Evolutionary conservation across 495 filamentous ascomycete species (phyloP), one percentile per base, ranked within the genome.

Genomic region (Tuber microsphaerosporum): DNA sequence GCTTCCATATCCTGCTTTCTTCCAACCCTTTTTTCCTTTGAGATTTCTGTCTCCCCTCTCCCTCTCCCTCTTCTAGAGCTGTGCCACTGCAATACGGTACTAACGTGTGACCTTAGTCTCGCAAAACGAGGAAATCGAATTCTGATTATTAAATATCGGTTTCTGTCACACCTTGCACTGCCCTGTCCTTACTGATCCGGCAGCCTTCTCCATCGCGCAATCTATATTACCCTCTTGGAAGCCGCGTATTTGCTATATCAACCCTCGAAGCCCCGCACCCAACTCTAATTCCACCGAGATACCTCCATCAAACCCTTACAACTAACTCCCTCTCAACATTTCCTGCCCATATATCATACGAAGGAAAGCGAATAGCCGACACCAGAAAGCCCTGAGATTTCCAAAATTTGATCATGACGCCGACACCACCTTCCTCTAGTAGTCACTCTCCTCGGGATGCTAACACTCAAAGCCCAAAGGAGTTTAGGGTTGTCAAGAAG

Each of bases 351-450:
- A 31, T 31, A 31, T 17, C 45, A 46, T 17, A 46, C 51, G 51
- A 10, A 65, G 12, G 56, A 65, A 34, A 16, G 31, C 56, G 34
- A 65, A 34, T 26, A 65, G 4, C 26, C 26, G 26, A 19, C 14
- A 65, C 26, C 26, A 34, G 26, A 17, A 34, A 34, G 56, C 14
- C 56, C 31, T 65, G 56, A 19, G 31, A 65, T 65, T 43, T 44
- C 45, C 43, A 46, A 34, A 26, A 31, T 34, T 71, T 71, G 44
- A 83, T 77, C 77, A 94, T 97, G 94, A 90, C 92, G 73, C 94
- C 94, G 51, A 97, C 94, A 75, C 94, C 95, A 74, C 92, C 93
- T n/a, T 97, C 94, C 42, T 91, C 92, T 73, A 90, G 89, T 17
- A 87, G 86, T 65, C 89, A 92, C 76, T 97, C 95, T 61, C 95